Conservation (phyloP, 2,329 filamentous ascomycete genomes). For the Teratosphaeria epicoccoides region DNA sequence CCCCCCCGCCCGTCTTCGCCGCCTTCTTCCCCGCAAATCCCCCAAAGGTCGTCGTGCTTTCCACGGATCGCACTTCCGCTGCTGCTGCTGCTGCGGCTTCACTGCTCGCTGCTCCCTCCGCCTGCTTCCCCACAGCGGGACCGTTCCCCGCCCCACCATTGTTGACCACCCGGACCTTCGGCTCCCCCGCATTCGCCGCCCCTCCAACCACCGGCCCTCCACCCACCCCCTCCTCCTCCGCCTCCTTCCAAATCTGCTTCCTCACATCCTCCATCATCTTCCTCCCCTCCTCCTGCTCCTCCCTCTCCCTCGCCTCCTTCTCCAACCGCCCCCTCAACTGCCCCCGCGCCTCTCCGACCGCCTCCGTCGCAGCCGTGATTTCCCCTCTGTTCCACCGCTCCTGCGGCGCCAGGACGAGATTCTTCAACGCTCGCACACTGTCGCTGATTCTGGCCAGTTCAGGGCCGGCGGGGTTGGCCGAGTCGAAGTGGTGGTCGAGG, state of each 20-base stretch:
- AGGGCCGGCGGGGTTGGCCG: conserved; percentile 3
- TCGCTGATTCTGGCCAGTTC: conserved; percentile 18
- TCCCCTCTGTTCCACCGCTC: conserved; percentile 22
- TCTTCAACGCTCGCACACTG: conserved; percentile 18
- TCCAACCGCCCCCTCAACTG: conserved; percentile 11
- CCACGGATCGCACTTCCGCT: too few relatives aligned
- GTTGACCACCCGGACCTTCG: background rate
- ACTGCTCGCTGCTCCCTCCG: too few relatives aligned
- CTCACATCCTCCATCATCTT: conserved; percentile 6
- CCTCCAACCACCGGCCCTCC: background rate
- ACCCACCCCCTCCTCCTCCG: background rate
- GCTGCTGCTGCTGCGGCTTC: too few relatives aligned
- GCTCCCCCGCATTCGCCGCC: background rate
- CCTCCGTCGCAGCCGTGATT: conserved; percentile 20
- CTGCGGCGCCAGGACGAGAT: conserved; percentile 23
- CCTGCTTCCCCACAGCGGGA: too few relatives aligned
- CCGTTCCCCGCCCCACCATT: too few relatives aligned
- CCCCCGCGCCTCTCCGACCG: conserved; percentile 18
- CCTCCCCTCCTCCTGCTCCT: conserved; percentile 5
- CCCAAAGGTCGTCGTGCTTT: too few relatives aligned
- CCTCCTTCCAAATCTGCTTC: conserved; percentile 11
- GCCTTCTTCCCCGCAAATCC: background rate
- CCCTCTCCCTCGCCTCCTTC: conserved; percentile 5
- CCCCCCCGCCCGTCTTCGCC: background rate
- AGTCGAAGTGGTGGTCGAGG: conserved; percentile 11